Percentiles rank a stretch among this genome's conserved stretches.
These are phyloP conservation scores for Plantago lanceolata DNA, from an alignment of 305 asterid genomes.

Conservation along the genomic window DNA sequence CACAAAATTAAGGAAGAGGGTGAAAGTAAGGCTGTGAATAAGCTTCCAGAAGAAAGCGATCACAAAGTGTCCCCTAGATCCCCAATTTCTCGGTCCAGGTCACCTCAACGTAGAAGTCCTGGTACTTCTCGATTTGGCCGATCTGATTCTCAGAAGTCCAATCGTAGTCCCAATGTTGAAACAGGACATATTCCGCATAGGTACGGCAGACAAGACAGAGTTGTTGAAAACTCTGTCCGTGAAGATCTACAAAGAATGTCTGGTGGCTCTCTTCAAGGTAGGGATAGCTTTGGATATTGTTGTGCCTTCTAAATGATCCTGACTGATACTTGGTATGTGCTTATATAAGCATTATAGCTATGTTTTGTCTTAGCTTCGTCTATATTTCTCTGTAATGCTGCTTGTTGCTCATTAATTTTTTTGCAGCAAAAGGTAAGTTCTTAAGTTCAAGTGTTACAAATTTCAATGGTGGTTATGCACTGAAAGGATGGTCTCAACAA, in stretches of 20 bases:
- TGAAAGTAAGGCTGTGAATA: slow-evolving; percentile 52
- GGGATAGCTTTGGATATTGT: slow-evolving; percentile 28
- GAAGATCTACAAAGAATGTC: slow-evolving; percentile 67
- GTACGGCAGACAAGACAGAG: slow-evolving; percentile 63
- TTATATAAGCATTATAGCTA: slow-evolving; percentile 14
- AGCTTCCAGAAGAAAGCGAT: slow-evolving; percentile 55
- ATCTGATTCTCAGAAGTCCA: slow-evolving; percentile 60
- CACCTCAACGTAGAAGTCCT: slow-evolving; percentile 78
- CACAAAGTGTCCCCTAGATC: slow-evolving; percentile 54
- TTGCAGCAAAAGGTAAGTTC: slow-evolving; percentile 99
- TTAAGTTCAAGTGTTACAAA: slow-evolving; percentile 71
- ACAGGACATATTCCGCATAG: slow-evolving; percentile 47
- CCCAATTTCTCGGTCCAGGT: slow-evolving; percentile 59
- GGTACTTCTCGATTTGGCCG: slow-evolving; percentile 56
- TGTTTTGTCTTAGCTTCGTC: slow-evolving; percentile 18
- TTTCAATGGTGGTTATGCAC: slow-evolving; percentile 70
- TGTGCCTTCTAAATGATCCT: slow-evolving; percentile 2
- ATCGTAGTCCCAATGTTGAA: slow-evolving; percentile 53
- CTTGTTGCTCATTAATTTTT: slow-evolving; percentile 36
- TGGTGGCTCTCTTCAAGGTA: slow-evolving; percentile 82
- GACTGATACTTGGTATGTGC: slow-evolving; percentile 12
- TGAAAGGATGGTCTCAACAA: slow-evolving; percentile 58
- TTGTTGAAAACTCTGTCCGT: slow-evolving; percentile 66
- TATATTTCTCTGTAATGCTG: slow-evolving; percentile 29
- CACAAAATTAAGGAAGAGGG: slow-evolving; percentile 76